These are phyloP conservation scores for Lycium ferocissimum DNA, from an alignment of 257 asterid species.

Conservation along the genomic window DNA sequence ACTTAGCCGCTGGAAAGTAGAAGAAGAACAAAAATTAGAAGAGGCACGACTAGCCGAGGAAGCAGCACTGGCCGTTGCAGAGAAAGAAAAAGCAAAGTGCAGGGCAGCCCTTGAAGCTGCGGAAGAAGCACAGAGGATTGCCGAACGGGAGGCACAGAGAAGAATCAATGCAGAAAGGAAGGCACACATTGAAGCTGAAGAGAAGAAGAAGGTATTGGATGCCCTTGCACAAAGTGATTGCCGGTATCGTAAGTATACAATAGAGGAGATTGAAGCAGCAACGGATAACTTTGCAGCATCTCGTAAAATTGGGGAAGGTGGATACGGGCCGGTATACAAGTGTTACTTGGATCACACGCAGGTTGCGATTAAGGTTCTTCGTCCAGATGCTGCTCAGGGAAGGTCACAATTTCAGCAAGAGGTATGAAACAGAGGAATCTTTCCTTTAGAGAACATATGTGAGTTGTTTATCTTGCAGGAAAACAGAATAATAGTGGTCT, in stretches of 20 bases:
- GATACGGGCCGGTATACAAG: constrained; percentile 90
- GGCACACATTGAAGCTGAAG: constrained; percentile 75
- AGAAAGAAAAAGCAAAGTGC: constrained; percentile 77
- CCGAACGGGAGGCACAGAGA: constrained; percentile 85
- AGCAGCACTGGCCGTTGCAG: constrained; percentile 81
- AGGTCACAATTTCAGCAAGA: constrained; percentile 95
- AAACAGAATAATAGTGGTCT: neutral
- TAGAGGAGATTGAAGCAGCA: constrained; percentile 86
- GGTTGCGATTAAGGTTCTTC: constrained; percentile 91
- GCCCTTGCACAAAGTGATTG: constrained; percentile 62
- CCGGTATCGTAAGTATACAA: constrained; percentile 76
- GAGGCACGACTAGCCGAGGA: constrained; percentile 76
- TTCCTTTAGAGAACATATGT: neutral
- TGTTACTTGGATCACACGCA: constrained; percentile 78
- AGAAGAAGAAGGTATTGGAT: constrained; percentile 67
- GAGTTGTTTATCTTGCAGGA: constrained; percentile 21
- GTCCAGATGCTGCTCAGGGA: constrained; percentile 97
- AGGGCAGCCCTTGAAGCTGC: constrained; percentile 88
- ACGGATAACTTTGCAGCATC: constrained; percentile 64
- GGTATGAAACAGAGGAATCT: constrained; percentile 44
- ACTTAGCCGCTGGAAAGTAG: constrained; percentile 87
- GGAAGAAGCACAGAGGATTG: constrained; percentile 82
- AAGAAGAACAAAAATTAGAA: constrained; percentile 73
- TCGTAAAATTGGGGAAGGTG: constrained; percentile 93
- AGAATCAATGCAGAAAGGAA: constrained; percentile 77